phyloP scores from a whole-genome alignment of 177 flowering plant genomes.

The Tripterygium wilfordii region DNA sequence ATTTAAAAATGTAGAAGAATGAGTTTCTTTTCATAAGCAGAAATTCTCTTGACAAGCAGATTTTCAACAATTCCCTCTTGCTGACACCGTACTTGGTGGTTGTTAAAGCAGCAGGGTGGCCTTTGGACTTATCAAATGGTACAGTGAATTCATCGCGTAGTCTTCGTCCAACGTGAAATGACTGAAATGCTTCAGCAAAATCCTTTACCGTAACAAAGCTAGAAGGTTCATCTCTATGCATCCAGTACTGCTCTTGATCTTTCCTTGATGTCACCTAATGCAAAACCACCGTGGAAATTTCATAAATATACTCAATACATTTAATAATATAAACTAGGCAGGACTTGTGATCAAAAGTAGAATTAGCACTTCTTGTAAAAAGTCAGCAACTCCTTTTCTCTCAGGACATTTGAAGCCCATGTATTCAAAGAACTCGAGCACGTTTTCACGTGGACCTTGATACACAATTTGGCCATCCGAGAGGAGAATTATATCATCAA shows the following conservation, averaged over 20 bases:
- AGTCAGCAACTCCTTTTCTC: conserved; percentile 72
- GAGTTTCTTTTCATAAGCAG: conserved; percentile 68
- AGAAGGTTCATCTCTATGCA: conserved; percentile 35
- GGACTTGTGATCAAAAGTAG: too few species aligned
- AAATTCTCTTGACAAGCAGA: conserved; percentile 41
- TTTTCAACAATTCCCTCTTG: conserved; percentile 45
- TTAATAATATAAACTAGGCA: too few species aligned
- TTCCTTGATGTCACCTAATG: conserved; percentile 62
- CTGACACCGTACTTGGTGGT: conserved; percentile 39
- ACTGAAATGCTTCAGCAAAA: conserved; percentile 49
- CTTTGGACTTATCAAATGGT: conserved; percentile 51
- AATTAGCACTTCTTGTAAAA: conserved; percentile 75
- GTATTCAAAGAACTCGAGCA: conserved; percentile 54
- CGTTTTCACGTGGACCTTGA: conserved; percentile 63
- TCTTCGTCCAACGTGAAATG: conserved; percentile 45
- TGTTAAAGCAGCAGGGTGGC: conserved; percentile 57
- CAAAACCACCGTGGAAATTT: neutral
- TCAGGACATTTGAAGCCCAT: conserved; percentile 73
- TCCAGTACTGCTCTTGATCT: conserved; percentile 72
- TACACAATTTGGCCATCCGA: conserved; percentile 63
- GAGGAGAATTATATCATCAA: conserved; percentile 63
- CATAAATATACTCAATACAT: too few species aligned
- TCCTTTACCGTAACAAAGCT: conserved; percentile 35
- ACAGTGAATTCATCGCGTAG: conserved; percentile 38
- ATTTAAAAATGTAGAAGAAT: conserved; percentile 46